Evolutionary conservation across 768 basidiomycete genomes (phyloP), one percentile per base, ranked within the genome.

Genomic region (Cyclocybe aegerita): DNA sequence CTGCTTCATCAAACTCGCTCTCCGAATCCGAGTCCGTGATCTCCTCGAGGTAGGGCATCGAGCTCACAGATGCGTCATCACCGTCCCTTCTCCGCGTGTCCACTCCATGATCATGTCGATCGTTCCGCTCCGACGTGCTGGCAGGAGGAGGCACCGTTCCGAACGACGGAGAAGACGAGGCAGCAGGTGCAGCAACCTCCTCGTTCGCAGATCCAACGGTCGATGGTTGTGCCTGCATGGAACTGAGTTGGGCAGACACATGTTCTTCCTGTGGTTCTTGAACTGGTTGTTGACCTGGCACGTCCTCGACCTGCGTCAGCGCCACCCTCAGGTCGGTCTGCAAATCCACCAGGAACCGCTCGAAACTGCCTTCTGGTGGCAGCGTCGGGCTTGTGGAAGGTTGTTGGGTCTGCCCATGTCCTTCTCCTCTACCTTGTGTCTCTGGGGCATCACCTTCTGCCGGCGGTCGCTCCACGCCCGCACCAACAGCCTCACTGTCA

Each of bases 291-390:
- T 33, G 23, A 23, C 23, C 23, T 36, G 33, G 14, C 14, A 35
- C 43, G 30, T 57, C 56, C 43, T 64, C 57, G 33, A 63, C 64
- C 42, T 73, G 78, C 17, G 77, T 78, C 52, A 93, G 65, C 7
- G 85, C 84, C 5, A 72, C 66, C 48, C 90, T 70, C 48, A 93
- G 68, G 64, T 92, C 90, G 12, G 76, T 69, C 65, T 92, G 91
- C 46, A 92, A 61, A 66, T 92, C 88, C 39, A 88, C 69, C 56
- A 93, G 69, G 72, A 93, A 93, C 29, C 87, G 77, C 61, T 92
- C 90, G 59, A 93, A 93, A 59, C 83, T 85, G 51, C 84, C 85
- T 58, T 86, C 86, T 11, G 69, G 65, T 1, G 75, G 73, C 15
- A 66, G 45, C 15, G 56, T 54, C 32, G 61, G 35, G 30, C 38